Evolutionary conservation across 495 filamentous ascomycete genomes (phyloP), one percentile per base, ranked within the genome.

Genomic region (Platismatia glauca): DNA sequence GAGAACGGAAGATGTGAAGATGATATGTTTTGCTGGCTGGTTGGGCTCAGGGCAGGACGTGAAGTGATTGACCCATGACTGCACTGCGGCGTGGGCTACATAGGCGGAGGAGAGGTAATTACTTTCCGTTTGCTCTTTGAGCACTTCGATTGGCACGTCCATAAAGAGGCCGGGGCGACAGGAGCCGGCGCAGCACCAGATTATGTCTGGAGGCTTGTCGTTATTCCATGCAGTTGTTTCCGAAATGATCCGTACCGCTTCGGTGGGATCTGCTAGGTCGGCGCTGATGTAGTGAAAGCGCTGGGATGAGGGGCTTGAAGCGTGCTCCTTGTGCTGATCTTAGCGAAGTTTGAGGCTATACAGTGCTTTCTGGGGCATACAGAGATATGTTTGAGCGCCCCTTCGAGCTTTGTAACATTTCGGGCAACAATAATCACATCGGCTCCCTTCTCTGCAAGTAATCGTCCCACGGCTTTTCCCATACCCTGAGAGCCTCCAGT

Each of bases 401-500:
- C 76, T 65, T 89, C 75, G n/a, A 97, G 89, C 70, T 92, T 95
- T 55, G 73, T 72, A 34, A 82, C 74, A 66, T 87, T 86, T 58
- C 94, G 86, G 15, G 94, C 86, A 48, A 96, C 87, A 61, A 98
- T 84, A 63, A 92, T 83, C 20, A 98, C 73, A 71, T 90, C 87
- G 57, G 95, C 95, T 64, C 94, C 94, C 78, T 90, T 94, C 59
- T 76, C 73, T 7, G 94, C 82, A 24, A 97, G 81, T 60, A 89
- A 80, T 27, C 81, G 77, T 6, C 85, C 92, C 22, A 87, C 82
- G 63, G 80, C 82, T 68, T 80, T 82, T 65, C 94, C 94, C 88
- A 96, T 89, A 57, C 94, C 94, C 71, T 96, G 88, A 1, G 95
- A 97, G 59, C 85, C 93, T 44, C 94, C 94, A 16, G 94, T 98